Base-by-base conservation (phyloP, 2,329 filamentous ascomycete genomes). In the Sporothrix brasiliensis region DNA sequence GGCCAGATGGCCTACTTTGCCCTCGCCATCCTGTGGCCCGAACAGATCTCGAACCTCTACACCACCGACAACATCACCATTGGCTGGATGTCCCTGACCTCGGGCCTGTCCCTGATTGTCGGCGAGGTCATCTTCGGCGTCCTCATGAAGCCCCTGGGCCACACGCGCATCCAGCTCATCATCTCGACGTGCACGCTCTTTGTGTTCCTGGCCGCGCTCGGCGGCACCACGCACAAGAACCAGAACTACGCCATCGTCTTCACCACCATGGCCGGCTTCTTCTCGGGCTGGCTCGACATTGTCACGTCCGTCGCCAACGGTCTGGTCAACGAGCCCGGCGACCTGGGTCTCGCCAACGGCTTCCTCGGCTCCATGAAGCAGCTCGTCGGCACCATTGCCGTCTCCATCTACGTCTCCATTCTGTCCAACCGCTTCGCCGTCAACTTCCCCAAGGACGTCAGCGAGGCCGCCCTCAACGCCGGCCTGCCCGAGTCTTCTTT, bases 1-100 rank as follows among this genome's bases (percentile, higher is more conserved):
- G 79, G 78, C 21, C 79, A 79, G n/a, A 77, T 77, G 54, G 76
- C 79, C 13, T 80, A 80, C 75, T 81, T 80, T 69, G 79, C 77
- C 61, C 77, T 80, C 53, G 78, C 78, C 39, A 77, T 81, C 30
- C 75, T 81, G 14, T 81, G 79, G 79, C 79, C 79, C 1, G 73
- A 74, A 21, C 79, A 79, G 76, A 76, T 80, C 5, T 73, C 73
- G 9, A 76, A 77, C 30, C 68, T 80, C 21, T 79, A 66, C 54
- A 69, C 52, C n/a, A 70, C 30, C 47, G 69, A 67, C 67, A 68
- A 71, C 70, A 67, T 70, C 53, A 68, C 44, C 63, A 61, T 68
- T 30, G 71, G 71, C 56, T 70, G 68, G 68, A 66, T 68, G 63
- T 70, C 68, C 3, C 50, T 67, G n/a, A 70, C 69, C 5, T 58